Evolutionary conservation across 306 rosid species (phyloP).

Genomic region (Vicia faba): DNA sequence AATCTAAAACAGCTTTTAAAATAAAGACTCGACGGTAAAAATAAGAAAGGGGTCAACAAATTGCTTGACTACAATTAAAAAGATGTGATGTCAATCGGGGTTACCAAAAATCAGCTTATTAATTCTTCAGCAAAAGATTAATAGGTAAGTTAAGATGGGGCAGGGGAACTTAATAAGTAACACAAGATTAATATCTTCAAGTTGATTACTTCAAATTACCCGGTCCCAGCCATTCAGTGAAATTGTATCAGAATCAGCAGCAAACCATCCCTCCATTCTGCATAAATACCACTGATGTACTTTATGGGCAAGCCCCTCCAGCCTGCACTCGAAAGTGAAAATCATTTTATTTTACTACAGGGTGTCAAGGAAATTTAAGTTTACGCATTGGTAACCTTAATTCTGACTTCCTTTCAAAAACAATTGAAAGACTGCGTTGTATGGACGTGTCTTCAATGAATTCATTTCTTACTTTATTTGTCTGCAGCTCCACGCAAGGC

Average conservation of each 20-base stretch:
- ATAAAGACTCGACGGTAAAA: too few relatives aligned
- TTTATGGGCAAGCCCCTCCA: constrained; percentile 82
- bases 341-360: constrained; percentile 1
- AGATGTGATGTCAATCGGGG: too few relatives aligned
- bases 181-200: background rate
- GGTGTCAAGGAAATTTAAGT: background rate
- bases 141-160: constrained; percentile 12
- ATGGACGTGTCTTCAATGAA: constrained; percentile 68
- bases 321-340: constrained; percentile 21
- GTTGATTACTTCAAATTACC: constrained; percentile 48
- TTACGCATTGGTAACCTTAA: constrained; percentile 51
- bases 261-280: constrained; percentile 99
- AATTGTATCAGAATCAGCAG: constrained; percentile 90
- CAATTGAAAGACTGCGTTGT: constrained; percentile 65
- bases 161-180: constrained; percentile 25
- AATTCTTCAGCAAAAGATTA: too few relatives aligned
- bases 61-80: too few relatives aligned
- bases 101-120: too few relatives aligned
- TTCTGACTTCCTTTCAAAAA: constrained; percentile 81
- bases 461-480: constrained; percentile 70
- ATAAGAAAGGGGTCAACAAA: too few relatives aligned
- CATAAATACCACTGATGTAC: constrained; percentile 95
- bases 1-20: too few relatives aligned
- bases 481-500: too few relatives aligned
- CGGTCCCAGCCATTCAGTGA: constrained; percentile 87